Evolutionary conservation across 1,139 yeast species (phyloP).

Genomic region (Pichia sp.): DNA sequence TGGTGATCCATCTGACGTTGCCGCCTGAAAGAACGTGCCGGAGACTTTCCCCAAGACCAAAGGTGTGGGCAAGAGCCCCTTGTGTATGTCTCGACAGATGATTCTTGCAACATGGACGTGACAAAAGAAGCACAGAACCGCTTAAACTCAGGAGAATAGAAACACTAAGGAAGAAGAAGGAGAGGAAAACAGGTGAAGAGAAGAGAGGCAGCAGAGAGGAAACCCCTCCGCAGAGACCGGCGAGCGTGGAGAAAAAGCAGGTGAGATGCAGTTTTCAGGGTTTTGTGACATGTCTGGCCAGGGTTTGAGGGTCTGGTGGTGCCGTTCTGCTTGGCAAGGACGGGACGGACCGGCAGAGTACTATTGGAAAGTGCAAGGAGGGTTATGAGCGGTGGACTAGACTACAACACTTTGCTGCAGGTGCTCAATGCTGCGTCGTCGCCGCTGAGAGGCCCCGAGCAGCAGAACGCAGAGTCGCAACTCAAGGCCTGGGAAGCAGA

Average conservation of each 20-base stretch:
- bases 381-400: conserved; percentile 17
- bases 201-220: background rate
- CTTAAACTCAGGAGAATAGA: background rate
- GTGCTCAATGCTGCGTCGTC: conserved; percentile 27
- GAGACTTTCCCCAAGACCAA: conserved; percentile 29
- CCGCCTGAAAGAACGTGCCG: conserved; percentile 27
- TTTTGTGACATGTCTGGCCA: background rate
- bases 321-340: background rate
- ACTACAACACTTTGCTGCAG: conserved; percentile 22
- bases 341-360: conserved; percentile 1
- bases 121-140: background rate
- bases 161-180: conserved; percentile 29
- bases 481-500: conserved; percentile 62
- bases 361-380: background rate
- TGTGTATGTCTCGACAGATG: conserved; percentile 26
- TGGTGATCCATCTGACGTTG: conserved; percentile 22
- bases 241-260: conserved; percentile 3
- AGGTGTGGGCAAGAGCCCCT: conserved; percentile 12
- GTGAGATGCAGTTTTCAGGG: background rate
- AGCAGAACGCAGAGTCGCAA: conserved; percentile 56
- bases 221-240: background rate
- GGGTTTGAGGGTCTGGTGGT: background rate
- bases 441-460: conserved; percentile 24
- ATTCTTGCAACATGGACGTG: conserved; percentile 22
- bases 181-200: background rate